These are phyloP conservation scores for Myxozyma nipponensis DNA, from an alignment of 805 yeast genomes.

Conservation along the genomic window DNA sequence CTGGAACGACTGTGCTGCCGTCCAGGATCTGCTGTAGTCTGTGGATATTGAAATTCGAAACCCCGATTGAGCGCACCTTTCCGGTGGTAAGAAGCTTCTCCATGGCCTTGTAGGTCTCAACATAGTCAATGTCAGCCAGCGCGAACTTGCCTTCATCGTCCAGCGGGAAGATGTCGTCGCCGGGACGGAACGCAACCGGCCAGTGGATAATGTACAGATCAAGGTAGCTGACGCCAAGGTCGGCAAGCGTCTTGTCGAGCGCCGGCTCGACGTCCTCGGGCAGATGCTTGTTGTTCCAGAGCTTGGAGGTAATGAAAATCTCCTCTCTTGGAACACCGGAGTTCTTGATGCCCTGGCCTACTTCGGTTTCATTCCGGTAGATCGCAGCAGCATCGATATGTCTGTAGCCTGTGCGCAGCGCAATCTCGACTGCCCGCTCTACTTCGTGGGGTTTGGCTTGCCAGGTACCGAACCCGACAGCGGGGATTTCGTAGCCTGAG, in stretches of 20 bases:
- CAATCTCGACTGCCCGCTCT: neutral
- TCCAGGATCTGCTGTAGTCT: constrained; percentile 60
- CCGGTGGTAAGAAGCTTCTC: constrained; percentile 54
- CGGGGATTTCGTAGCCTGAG: neutral
- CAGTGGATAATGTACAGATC: neutral
- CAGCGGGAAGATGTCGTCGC: neutral
- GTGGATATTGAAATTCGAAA: constrained; percentile 63
- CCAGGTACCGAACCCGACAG: neutral
- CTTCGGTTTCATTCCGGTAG: constrained; percentile 64
- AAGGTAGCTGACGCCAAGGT: neutral
- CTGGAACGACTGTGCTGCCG: constrained; percentile 49
- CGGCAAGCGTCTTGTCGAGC: neutral
- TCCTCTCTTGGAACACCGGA: constrained; percentile 72
- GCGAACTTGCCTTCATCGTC: constrained; percentile 20
- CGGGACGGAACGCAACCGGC: neutral
- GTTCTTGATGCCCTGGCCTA: constrained; percentile 64
- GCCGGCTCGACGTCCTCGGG: neutral
- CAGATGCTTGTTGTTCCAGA: constrained; percentile 81
- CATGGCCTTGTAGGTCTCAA: constrained; percentile 56
- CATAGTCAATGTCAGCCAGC: constrained; percentile 43
- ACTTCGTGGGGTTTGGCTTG: neutral
- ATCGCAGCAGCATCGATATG: constrained; percentile 66
- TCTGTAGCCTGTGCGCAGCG: constrained; percentile 67
- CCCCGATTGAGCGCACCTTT: constrained; percentile 64
- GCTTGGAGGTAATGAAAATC: constrained; percentile 69